Evolutionary conservation across 345 rosid species (phyloP), one percentile per base, ranked within the genome.

Genomic region (Pugionium cornutum): DNA sequence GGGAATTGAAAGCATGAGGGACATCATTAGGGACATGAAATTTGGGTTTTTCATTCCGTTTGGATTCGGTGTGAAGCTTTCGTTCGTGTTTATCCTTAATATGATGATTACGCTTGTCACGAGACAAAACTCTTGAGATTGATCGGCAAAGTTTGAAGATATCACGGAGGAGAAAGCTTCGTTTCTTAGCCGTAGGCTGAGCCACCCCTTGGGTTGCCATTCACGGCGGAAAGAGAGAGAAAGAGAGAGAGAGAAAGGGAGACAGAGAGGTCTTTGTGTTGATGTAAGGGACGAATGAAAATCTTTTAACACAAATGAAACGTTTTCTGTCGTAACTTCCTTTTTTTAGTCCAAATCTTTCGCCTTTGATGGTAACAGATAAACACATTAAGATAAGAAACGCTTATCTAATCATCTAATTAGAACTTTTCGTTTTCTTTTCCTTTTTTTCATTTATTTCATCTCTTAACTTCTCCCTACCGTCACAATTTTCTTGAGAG

Each of bases 161-260:
- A 32, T 53, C 60, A 51, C 62, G 64, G 62, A 77, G 6, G 73
- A 55, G 35, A 52, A 68, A 79, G 68, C 58, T 67, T 54, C 69
- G 66, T 68, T 75, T 82, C 66, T 72, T 77, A 2, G 39, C 47
- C 44, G 57, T 50, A 1, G 53, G 59, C 43, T 58, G 77, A 55
- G 73, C 64, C 57, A 68, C 43, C 53, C 70, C 73, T 61, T 51
- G 70, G 9, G 73, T 43, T 26, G 63, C 75, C 79, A 68, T 68
- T 32, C 33, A 68, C 66, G 68, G 66, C 45, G 63, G 54, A 42
- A 67, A 68, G 35, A 53, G 43, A 43, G n/a, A 55, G 27, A 49
- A 31, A 49, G 39, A 48, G 10, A 41, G 10, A 41, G 46, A 70
- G 54, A 56, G 48, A 30, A 6, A 18, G 28, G 27, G 7, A 53